These are phyloP conservation scores for Trichoderma breve DNA, from an alignment of 2,329 filamentous ascomycete genomes.

Conservation along the genomic window DNA sequence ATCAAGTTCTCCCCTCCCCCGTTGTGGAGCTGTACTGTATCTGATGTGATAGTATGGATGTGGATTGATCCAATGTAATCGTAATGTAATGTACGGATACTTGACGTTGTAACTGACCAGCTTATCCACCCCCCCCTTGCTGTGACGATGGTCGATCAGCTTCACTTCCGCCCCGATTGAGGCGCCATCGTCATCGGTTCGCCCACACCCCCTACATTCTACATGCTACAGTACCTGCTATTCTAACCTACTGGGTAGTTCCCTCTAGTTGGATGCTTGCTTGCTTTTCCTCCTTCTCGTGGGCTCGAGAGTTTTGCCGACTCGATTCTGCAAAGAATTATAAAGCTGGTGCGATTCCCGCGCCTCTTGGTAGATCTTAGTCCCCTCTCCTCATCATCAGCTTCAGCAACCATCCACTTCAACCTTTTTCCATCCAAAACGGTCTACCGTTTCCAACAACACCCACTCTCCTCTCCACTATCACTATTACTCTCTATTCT, in stretches of 20 bases:
- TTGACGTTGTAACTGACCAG: too few relatives aligned
- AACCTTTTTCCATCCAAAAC: background rate
- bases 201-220: background rate
- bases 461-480: background rate
- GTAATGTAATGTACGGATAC: too few relatives aligned
- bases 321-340: background rate
- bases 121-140: background rate
- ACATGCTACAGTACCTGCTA: background rate
- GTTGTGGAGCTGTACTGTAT: too few relatives aligned
- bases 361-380: background rate
- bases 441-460: background rate
- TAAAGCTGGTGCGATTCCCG: conserved; percentile 5
- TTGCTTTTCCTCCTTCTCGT: background rate
- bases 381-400: background rate
- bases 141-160: conserved; percentile 17
- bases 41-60: too few relatives aligned
- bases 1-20: too few relatives aligned
- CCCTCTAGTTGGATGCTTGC: background rate
- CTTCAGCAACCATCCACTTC: background rate
- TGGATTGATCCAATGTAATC: too few relatives aligned
- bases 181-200: conserved; percentile 16
- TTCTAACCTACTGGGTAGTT: background rate
- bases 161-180: conserved; percentile 8
- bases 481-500: background rate
- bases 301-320: background rate